Percentiles rank a stretch among this genome's conserved stretches.
Conservation (phyloP, 2,329 filamentous ascomycete genomes). For the Monosporascus ibericus region DNA sequence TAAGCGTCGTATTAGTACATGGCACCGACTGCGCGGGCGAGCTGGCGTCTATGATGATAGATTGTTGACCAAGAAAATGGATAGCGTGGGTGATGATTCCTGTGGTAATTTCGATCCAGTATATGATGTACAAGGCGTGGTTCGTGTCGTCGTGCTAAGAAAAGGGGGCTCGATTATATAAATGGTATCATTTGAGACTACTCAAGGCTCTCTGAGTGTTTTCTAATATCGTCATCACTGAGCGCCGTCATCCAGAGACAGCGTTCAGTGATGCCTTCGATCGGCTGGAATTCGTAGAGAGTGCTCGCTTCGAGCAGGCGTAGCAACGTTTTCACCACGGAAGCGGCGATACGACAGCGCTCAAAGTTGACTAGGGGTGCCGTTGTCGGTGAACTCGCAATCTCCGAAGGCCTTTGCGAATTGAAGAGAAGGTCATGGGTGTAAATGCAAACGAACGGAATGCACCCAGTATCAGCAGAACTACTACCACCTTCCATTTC, state of each 20-base stretch:
- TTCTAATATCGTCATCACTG: slow-evolving; percentile 66
- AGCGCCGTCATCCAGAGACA: slow-evolving; percentile 83
- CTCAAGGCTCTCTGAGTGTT: slow-evolving; percentile 45
- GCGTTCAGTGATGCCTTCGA: slow-evolving; percentile 70
- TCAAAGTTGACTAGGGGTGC: slow-evolving; percentile 78
- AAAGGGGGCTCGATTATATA: background rate
- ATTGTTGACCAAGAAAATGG: background rate
- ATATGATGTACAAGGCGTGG: slow-evolving; percentile 18
- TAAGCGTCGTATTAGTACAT: background rate
- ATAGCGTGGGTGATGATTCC: background rate
- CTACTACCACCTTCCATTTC: slow-evolving; percentile 68
- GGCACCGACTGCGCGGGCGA: background rate
- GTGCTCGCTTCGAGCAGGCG: slow-evolving; percentile 74
- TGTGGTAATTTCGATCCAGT: background rate
- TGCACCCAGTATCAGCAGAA: slow-evolving; percentile 60
- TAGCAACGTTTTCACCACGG: slow-evolving; percentile 72
- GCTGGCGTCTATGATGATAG: background rate
- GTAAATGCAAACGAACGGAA: slow-evolving; percentile 79
- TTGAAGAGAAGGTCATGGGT: slow-evolving; percentile 81
- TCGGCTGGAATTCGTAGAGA: slow-evolving; percentile 65
- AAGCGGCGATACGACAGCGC: slow-evolving; percentile 67
- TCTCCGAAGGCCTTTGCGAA: slow-evolving; percentile 69
- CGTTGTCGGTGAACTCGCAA: slow-evolving; percentile 59
- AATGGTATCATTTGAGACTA: slow-evolving; percentile 11
- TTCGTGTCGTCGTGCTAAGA: slow-evolving; percentile 3